A percentile compares a stretch with the other conserved stretches of the same genome.
Conservation (phyloP, 2,329 filamentous ascomycete species). For the Xylariaceae sp. region DNA sequence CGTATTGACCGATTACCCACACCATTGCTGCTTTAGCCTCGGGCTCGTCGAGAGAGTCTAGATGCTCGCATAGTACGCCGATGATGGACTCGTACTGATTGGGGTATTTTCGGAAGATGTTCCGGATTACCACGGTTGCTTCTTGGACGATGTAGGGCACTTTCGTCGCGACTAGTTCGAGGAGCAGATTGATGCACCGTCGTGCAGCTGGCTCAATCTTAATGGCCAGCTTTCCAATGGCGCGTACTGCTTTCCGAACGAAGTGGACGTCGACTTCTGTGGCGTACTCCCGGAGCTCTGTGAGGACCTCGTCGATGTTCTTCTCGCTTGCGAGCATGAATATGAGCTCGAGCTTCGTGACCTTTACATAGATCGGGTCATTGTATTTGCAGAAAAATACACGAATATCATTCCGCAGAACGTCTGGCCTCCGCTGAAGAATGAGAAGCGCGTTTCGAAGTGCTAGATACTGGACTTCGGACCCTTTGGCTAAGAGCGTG, state of each 20-base stretch:
- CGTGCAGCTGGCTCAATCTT: constrained; percentile 94
- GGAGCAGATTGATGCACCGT: constrained; percentile 85
- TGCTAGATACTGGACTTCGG: constrained; percentile 97
- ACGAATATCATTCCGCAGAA: constrained; percentile 91
- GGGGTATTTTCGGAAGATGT: constrained; percentile 98
- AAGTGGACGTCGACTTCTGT: constrained; percentile 99
- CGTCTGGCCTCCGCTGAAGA: constrained; percentile 85
- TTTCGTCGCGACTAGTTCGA: constrained; percentile 95
- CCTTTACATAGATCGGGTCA: constrained; percentile 98
- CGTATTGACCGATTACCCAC: constrained; percentile 98
- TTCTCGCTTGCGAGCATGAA: constrained; percentile 97
- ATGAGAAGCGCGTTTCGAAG: constrained; percentile 92
- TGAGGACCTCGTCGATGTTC: constrained; percentile 93
- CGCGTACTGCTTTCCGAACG: constrained; percentile 93
- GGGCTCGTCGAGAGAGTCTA: constrained; percentile 93
- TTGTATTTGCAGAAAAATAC: constrained; percentile 99
- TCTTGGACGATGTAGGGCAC: constrained; percentile 98
- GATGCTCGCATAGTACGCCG: constrained; percentile 87
- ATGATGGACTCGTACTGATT: constrained; percentile 99
- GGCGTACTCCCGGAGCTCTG: constrained; percentile 91
- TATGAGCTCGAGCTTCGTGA: constrained; percentile 96
- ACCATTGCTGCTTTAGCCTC: constrained; percentile 99
- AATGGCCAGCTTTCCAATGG: constrained; percentile 96
- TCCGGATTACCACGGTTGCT: constrained; percentile 95
- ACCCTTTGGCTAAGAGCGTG: constrained; percentile 89